A percentile compares a stretch with the other conserved stretches of the same genome.
Conservation (phyloP, 306 rosid species). For the Cicer pinnatifidum region DNA sequence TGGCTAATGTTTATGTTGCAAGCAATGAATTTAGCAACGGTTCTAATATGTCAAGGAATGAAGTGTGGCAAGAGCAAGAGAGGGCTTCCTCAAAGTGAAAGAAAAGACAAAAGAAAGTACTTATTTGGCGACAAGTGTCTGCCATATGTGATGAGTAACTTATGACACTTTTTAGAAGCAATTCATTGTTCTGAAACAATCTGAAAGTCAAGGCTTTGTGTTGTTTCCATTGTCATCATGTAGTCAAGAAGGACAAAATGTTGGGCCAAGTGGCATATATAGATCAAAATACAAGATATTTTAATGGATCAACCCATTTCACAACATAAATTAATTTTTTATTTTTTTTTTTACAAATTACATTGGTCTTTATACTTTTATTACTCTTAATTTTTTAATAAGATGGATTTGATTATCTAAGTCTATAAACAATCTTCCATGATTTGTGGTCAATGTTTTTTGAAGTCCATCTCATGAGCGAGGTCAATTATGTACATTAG, state of each 20-base stretch:
- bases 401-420: too few relatives aligned
- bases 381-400: too few relatives aligned
- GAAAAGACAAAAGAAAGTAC: conserved; percentile 41
- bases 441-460: conserved; percentile 58
- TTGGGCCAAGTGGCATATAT: background rate
- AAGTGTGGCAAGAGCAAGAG: background rate
- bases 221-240: conserved; percentile 28
- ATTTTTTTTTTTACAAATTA: too few relatives aligned
- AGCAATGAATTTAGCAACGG: conserved; percentile 11
- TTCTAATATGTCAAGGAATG: background rate
- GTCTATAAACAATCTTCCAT: conserved; percentile 15
- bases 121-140: conserved; percentile 34
- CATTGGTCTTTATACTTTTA: too few relatives aligned
- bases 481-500: conserved; percentile 6
- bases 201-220: conserved; percentile 29
- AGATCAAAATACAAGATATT: background rate
- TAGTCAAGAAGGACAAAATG: conserved; percentile 8
- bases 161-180: conserved; percentile 39
- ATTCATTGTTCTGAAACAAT: conserved; percentile 46
- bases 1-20: conserved; percentile 1
- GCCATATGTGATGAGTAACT: background rate
- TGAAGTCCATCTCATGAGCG: background rate
- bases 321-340: background rate
- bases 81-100: background rate
- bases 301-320: background rate